Percentiles rank a stretch among this genome's conserved stretches.
Conservation (phyloP, 140 eudicot species). For the Bidens hawaiensis region DNA sequence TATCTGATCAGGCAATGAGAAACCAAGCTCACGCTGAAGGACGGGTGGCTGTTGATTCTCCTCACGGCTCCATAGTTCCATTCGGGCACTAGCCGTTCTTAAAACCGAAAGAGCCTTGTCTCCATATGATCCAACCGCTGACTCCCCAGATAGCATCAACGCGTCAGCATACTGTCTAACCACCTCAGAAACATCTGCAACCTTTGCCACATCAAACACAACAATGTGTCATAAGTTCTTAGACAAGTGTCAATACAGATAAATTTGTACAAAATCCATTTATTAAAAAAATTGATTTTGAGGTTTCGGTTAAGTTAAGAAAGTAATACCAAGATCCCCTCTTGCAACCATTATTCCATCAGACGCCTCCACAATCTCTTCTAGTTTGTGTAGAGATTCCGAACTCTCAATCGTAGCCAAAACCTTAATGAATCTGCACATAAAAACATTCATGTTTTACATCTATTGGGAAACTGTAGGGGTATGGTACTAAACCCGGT, state of each 20-base stretch:
- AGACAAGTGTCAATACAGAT: no score
- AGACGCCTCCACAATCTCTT: conserved; percentile 60
- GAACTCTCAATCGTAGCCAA: conserved; percentile 63
- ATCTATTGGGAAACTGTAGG: neutral
- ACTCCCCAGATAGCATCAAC: conserved; percentile 75
- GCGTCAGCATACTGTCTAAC: conserved; percentile 77
- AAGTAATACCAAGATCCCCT: conserved; percentile 66
- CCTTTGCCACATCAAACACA: conserved; percentile 23
- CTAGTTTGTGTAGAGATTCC: conserved; percentile 45
- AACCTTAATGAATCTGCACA: conserved; percentile 37
- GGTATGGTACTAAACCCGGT: no score
- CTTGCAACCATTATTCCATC: conserved; percentile 75
- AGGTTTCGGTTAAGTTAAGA: neutral
- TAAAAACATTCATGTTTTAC: neutral
- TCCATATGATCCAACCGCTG: conserved; percentile 51
- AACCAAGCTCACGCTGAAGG: conserved; percentile 13
- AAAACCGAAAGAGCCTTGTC: conserved; percentile 56
- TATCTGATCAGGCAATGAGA: conserved; percentile 40
- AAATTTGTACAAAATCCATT: no score
- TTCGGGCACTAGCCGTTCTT: conserved; percentile 45
- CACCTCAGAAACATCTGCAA: conserved; percentile 78
- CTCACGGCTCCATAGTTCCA: conserved; percentile 60
- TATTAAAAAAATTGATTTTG: no score
- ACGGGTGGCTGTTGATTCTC: conserved; percentile 29
- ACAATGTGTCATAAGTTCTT: no score